Conservation (phyloP, 306 rosid species). For the Fragaria vesca region DNA sequence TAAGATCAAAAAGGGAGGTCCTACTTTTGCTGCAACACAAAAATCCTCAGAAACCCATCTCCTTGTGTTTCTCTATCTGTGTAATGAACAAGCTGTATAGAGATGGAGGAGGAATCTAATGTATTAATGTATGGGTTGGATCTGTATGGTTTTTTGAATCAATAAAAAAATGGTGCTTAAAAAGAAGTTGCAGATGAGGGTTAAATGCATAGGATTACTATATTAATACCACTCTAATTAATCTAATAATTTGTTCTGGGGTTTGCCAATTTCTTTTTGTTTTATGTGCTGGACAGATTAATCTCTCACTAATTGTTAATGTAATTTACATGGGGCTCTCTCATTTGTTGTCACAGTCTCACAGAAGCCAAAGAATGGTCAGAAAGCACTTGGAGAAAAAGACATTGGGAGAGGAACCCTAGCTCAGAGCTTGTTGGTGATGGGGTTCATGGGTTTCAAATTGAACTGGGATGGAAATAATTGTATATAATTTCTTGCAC, state of each 20-base stretch:
- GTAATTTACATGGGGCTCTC: constrained; percentile 9
- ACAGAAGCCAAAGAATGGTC: constrained; percentile 35
- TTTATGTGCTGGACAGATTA: constrained; percentile 37
- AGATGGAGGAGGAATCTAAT: constrained; percentile 39
- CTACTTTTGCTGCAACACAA: constrained; percentile 8
- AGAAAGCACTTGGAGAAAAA: constrained; percentile 25
- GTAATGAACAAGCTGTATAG: constrained; percentile 27
- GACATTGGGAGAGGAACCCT: constrained; percentile 22
- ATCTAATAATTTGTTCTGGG: constrained; percentile 21
- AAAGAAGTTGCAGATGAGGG: constrained; percentile 16
- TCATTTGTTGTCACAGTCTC: constrained; percentile 31
- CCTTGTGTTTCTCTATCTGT: constrained; percentile 15
- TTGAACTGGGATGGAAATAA: neutral
- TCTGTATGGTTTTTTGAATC: constrained; percentile 48
- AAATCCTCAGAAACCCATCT: constrained; percentile 14
- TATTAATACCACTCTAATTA: neutral
- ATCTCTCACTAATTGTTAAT: constrained; percentile 14
- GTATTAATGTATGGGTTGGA: constrained; percentile 34
- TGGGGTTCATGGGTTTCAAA: constrained; percentile 16
- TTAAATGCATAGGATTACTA: constrained; percentile 19
- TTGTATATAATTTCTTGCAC: neutral
- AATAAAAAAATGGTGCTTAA: constrained; percentile 24
- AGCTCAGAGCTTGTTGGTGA: constrained; percentile 16
- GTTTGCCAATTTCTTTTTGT: constrained; percentile 44
- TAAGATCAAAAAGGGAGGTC: neutral